These are phyloP conservation scores for Beta lomatogona DNA, from an alignment of 179 eudicot genomes.

Conservation along the genomic window DNA sequence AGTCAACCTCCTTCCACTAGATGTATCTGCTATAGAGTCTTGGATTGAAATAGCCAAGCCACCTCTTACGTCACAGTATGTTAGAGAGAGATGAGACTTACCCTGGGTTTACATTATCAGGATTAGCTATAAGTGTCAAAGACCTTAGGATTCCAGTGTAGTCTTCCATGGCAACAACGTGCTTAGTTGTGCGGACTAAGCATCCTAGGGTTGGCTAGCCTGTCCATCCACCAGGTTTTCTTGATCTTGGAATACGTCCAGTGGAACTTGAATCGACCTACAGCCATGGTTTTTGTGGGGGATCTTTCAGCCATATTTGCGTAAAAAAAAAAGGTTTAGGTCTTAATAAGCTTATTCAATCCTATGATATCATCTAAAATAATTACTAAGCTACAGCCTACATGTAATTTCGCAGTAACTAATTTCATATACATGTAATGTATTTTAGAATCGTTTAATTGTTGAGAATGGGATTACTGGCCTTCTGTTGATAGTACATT, in stretches of 20 bases:
- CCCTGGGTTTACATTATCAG: constrained; percentile 24
- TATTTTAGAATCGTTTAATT: no score
- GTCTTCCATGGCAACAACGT: constrained; percentile 25
- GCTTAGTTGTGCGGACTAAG: constrained; percentile 32
- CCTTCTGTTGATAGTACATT: no score
- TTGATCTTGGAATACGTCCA: constrained; percentile 39
- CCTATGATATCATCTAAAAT: no score
- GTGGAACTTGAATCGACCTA: constrained; percentile 32
- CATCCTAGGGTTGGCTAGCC: constrained; percentile 17
- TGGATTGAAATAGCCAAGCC: no score
- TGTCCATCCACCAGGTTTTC: constrained; percentile 27
- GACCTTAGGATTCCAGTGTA: constrained; percentile 26
- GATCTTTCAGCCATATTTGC: background rate
- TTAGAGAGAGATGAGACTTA: constrained; percentile 3
- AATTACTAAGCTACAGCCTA: no score
- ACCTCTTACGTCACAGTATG: background rate
- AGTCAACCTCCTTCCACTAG: constrained; percentile 28
- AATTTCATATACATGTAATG: no score
- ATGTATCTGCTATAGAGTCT: background rate
- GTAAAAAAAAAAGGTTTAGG: background rate
- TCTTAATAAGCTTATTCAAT: no score
- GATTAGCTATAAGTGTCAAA: constrained; percentile 32
- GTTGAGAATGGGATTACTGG: no score
- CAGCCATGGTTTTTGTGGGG: constrained; percentile 31
- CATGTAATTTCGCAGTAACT: no score